Conservation (phyloP, 1,284 basidiomycete species). For the Cryptococcus sp. region DNA sequence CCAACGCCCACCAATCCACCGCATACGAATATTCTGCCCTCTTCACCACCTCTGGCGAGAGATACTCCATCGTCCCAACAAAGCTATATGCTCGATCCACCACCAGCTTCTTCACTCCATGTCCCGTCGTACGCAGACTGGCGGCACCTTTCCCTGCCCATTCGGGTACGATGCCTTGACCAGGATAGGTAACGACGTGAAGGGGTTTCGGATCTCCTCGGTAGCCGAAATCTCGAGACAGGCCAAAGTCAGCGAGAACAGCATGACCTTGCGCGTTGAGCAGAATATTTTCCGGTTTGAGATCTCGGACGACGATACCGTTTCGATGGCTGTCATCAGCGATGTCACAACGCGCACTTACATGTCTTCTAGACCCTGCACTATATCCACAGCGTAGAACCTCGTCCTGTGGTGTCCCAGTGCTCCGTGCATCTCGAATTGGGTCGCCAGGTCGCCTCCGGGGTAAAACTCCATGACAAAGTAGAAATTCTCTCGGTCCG, state of each 20-base stretch:
- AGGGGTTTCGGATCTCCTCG: constrained; percentile 37
- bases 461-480: constrained; percentile 73
- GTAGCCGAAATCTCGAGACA: constrained; percentile 38
- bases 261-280: constrained; percentile 90
- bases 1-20: constrained; percentile 97
- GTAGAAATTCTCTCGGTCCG: constrained; percentile 89
- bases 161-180: constrained; percentile 15
- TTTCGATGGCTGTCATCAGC: constrained; percentile 36
- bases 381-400: constrained; percentile 94
- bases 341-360: constrained; percentile 15
- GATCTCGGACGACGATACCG: constrained; percentile 50
- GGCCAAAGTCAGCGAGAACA: constrained; percentile 90
- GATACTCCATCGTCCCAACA: constrained; percentile 75
- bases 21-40: constrained; percentile 86
- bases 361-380: constrained; percentile 87
- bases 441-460: constrained; percentile 92
- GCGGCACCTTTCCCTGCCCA: constrained; percentile 32
- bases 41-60: constrained; percentile 90
- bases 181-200: constrained; percentile 20
- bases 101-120: constrained; percentile 14
- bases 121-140: constrained; percentile 13
- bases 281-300: constrained; percentile 74
- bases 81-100: constrained; percentile 29
- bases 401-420: constrained; percentile 85
- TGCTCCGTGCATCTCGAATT: constrained; percentile 88